Base-by-base conservation (phyloP, 441 rosid species). In the Theobroma grandiflorum region DNA sequence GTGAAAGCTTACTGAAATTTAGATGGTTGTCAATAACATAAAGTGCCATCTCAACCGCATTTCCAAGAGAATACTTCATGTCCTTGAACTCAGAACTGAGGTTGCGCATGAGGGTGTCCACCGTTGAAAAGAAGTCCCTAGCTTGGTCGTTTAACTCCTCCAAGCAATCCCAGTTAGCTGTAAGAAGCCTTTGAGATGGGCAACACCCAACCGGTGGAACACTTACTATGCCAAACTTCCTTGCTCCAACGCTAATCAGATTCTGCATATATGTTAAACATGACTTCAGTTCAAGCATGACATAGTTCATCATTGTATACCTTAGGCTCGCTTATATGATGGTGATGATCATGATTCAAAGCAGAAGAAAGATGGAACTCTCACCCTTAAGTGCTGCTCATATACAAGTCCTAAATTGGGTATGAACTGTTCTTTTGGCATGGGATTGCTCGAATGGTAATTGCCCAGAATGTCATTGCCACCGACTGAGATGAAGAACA, bases 181-280 rank as follows among this genome's bases (percentile, higher is more conserved):
- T 84, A 26, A 12, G 68, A 81, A 71, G 8, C 82, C 92, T 89
- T 76, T 82, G 89, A 55, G 86, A 81, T 70, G 91, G 95, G 72
- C 93, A 90, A 61, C 92, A 90, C 22, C 92, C 93, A 3, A 88
- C 82, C 3, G 93, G 90, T 7, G 90, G 85, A 64, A 89, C 82
- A 38, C 92, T 84, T 68, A 82, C 74, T 2, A 86, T 85, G 8
- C 95, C 92, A 40, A 91, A 76, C 78, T 88, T 90, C 79, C 85
- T 87, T 40, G 85, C 95, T 26, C 91, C 88, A 20, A 86, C 77
- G 20, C 37, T 49, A 7, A 84, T 53, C 7, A 91, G 74, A n/a
- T 10, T 84, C 93, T 91, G 89, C 84, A 80, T 20, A 61, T 26
- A 26, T 26, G 0, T 59, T 3, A 35, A 11, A 37, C 8, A 15